Conservation (phyloP, 306 rosid genomes). For the Gastrolobium villosum region DNA sequence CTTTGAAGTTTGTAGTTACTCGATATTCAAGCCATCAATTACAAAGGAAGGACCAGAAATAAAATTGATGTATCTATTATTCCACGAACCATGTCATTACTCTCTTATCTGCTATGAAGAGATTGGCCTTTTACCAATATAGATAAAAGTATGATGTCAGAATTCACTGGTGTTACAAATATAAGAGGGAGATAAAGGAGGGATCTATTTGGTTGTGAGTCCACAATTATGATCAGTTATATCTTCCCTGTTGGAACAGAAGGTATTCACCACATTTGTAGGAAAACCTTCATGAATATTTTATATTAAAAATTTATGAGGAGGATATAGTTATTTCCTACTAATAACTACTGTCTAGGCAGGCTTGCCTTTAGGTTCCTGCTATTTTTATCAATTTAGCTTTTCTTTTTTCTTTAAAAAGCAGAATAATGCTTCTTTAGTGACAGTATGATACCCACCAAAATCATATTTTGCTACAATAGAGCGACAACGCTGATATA, state of each 20-base stretch:
- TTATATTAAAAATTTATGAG: background rate
- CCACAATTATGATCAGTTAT: background rate
- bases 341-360: background rate
- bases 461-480: conserved; percentile 16
- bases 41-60: background rate
- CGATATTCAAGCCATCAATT: background rate
- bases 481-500: background rate
- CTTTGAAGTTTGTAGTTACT: conserved; percentile 13
- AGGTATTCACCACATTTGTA: background rate
- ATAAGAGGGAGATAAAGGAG: background rate
- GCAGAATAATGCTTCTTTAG: background rate
- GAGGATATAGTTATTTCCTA: background rate
- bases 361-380: background rate
- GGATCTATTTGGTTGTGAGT: background rate
- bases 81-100: background rate
- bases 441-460: background rate
- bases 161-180: background rate
- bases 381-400: background rate
- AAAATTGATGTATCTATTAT: background rate
- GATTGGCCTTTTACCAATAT: background rate
- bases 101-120: background rate
- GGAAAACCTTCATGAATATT: background rate
- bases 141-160: background rate
- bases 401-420: background rate
- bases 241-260: background rate